Evolutionary conservation across 148 eudicot genomes (phyloP), one percentile per base, ranked within the genome.

Genomic region (Chenopodium quinoa): DNA sequence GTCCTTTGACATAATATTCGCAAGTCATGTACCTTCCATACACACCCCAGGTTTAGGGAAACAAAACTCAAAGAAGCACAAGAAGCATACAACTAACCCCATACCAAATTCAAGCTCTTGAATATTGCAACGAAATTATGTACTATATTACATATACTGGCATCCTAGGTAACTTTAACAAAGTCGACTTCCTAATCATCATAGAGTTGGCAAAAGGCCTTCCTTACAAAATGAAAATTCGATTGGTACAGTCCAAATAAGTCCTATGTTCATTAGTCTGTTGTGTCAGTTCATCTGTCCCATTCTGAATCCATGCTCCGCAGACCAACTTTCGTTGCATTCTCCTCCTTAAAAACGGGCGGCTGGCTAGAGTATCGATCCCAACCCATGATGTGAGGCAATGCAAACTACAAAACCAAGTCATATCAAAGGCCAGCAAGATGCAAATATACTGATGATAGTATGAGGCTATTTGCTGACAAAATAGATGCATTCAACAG

Each of bases 321-420:
- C 50, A n/a, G 66, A 72, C 70, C 83, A 54, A 14, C 44, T 25
- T 81, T 81, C 10, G 46, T n/a, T 16, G 62, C 67, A 78, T 47
- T 56, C 23, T 74, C 73, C 47, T 48, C 65, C 29, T 52, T 68
- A 32, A 47, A 9, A 48, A 9, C 17, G 8, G 82, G 83, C 70
- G 25, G 31, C 85, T 69, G 79, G 73, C 34, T 32, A 67, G 78
- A 14, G 73, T 74, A 85, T 27, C 73, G 79, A 48, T 85, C 87
- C 87, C 87, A 85, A 50, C 87, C 87, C 85, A 85, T 68, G 5
- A 85, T 82, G 85, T 79, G 82, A 17, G 87, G 87, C 73, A 85
- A 77, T 4, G 63, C 87, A 85, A 69, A 85, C 87, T 85, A 79
- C 84, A 85, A 82, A 85, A 70, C 32, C n/a, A 63, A 75, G n/a